Evolutionary conservation across 2,329 filamentous ascomycete species (phyloP).

Genomic region (Fusarium haematococcum): DNA sequence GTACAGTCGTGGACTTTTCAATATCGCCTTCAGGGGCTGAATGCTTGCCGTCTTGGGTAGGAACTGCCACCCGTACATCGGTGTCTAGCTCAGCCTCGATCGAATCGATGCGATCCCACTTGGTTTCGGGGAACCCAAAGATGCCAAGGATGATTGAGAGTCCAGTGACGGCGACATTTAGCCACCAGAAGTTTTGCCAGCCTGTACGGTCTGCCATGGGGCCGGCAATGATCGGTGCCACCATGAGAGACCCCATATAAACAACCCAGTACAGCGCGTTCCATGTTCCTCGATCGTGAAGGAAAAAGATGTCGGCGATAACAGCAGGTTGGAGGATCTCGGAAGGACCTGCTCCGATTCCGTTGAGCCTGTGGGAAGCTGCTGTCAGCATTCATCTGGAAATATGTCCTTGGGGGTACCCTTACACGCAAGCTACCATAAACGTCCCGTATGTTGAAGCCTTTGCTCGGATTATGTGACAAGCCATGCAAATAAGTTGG

Average conservation of each 20-base stretch:
- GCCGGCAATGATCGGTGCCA: neutral
- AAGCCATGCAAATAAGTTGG: constrained; percentile 16
- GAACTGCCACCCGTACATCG: neutral
- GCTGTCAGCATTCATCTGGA: neutral
- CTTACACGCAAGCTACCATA: constrained; percentile 16
- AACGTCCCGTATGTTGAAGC: constrained; percentile 4
- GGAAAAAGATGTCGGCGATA: constrained; percentile 34
- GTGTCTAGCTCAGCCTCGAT: neutral
- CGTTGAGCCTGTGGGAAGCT: neutral
- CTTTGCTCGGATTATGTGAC: constrained; percentile 15
- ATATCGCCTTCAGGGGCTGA: neutral
- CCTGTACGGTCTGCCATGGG: neutral
- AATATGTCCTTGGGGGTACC: neutral
- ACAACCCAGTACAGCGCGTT: constrained; percentile 32
- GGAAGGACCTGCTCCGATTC: constrained; percentile 20
- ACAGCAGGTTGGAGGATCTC: constrained; percentile 27
- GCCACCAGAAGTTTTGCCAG: neutral
- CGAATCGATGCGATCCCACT: neutral
- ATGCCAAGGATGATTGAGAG: neutral
- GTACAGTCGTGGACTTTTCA: neutral
- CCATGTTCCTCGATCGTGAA: constrained; percentile 33
- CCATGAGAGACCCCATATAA: constrained; percentile 22
- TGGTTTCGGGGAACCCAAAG: neutral
- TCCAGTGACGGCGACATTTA: neutral
- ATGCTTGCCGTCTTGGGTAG: neutral